phyloP scores from a whole-genome alignment of 169 alveolate genomes.

The Babesia caballi region DNA sequence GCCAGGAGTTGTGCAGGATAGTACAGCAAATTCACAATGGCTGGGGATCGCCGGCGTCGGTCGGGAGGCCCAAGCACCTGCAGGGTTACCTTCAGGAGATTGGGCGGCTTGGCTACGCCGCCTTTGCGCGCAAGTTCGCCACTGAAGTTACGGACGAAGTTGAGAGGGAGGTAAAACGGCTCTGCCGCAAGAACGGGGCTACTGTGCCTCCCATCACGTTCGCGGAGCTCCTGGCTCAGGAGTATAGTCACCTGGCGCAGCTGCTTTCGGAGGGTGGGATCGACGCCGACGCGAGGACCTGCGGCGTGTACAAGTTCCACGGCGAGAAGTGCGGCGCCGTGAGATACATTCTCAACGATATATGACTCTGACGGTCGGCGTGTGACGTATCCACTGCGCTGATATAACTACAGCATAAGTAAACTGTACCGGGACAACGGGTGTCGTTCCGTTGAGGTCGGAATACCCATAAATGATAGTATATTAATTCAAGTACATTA shows the following conservation, averaged over 20 bases:
- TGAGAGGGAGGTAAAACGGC: background rate
- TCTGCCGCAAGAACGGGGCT: conserved; percentile 29
- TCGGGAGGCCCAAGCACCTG: conserved; percentile 19
- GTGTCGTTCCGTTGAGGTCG: too few relatives aligned
- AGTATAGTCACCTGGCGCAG: background rate
- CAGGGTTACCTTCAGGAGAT: conserved; percentile 33
- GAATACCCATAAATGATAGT: too few relatives aligned
- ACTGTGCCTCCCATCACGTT: conserved; percentile 34
- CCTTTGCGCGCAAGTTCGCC: background rate
- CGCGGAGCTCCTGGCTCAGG: conserved; percentile 29
- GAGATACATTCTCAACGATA: conserved; percentile 49
- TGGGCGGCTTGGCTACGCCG: conserved; percentile 11
- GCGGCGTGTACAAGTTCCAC: conserved; percentile 52
- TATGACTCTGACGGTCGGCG: background rate
- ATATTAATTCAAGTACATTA: too few relatives aligned
- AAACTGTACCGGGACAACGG: too few relatives aligned
- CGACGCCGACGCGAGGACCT: conserved; percentile 14
- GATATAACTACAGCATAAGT: too few relatives aligned
- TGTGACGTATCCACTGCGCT: too few relatives aligned
- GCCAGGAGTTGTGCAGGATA: conserved; percentile 5
- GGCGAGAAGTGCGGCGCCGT: conserved; percentile 63
- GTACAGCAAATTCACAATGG: conserved; percentile 9
- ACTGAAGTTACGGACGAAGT: background rate
- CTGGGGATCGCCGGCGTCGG: background rate
- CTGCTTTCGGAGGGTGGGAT: background rate